These are phyloP conservation scores for Cunninghamia lanceolata DNA, from an alignment of 75 land plant species.

Conservation along the genomic window DNA sequence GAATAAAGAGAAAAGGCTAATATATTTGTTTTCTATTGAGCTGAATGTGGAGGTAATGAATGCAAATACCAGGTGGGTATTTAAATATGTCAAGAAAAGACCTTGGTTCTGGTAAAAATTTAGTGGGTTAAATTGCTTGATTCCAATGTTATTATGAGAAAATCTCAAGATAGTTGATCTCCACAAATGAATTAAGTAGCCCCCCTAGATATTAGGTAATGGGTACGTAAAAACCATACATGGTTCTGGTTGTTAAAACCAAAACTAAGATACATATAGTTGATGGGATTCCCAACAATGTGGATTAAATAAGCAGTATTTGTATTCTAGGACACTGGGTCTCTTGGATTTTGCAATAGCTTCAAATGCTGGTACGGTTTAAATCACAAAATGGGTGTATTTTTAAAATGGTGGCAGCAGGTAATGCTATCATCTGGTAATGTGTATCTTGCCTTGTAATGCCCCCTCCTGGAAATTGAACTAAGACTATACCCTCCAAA, in stretches of 20 bases:
- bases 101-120: conserved; percentile 1
- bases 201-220: neutral
- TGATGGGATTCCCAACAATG: neutral
- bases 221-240: neutral
- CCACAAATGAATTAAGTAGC: neutral
- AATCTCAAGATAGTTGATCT: conserved; percentile 3
- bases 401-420: neutral
- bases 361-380: neutral
- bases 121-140: neutral
- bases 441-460: neutral
- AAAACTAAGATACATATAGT: neutral
- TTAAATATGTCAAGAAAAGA: conserved; percentile 2
- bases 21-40: neutral
- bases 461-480: no score
- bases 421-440: neutral
- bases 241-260: neutral
- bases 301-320: neutral
- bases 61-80: neutral
- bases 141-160: neutral
- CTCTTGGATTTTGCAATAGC: neutral
- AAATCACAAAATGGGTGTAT: neutral
- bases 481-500: no score
- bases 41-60: neutral
- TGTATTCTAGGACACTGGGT: neutral
- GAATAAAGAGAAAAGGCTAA: neutral